Conservation (phyloP, 1,284 basidiomycete species). For the Vanrija pseudolonga region DNA sequence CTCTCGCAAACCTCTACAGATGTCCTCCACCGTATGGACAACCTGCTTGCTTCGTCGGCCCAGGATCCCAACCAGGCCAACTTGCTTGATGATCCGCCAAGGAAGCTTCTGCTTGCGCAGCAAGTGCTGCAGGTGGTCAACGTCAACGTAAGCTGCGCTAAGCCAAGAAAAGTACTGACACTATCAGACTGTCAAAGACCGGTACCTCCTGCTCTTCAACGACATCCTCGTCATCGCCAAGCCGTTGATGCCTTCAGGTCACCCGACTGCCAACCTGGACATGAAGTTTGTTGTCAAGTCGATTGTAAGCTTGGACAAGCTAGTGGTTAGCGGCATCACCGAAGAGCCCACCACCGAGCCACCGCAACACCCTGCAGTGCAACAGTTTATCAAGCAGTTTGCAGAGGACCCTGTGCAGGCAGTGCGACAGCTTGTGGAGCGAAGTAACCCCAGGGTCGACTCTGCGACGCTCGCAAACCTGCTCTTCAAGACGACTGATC, state of each 20-base stretch:
- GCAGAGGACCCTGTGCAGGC: slow-evolving; percentile 67
- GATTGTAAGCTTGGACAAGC: slow-evolving; percentile 69
- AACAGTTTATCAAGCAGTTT: slow-evolving; percentile 70
- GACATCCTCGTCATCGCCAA: slow-evolving; percentile 82
- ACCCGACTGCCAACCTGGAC: slow-evolving; percentile 66
- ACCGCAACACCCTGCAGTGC: slow-evolving; percentile 59
- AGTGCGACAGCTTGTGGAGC: slow-evolving; percentile 60
- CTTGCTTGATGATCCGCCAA: slow-evolving; percentile 74
- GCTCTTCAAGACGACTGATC: slow-evolving; percentile 76
- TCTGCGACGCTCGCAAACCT: slow-evolving; percentile 68
- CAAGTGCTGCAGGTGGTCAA: slow-evolving; percentile 92
- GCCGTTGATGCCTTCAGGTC: slow-evolving; percentile 54
- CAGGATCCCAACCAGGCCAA: slow-evolving; percentile 60
- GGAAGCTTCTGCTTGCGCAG: slow-evolving; percentile 76
- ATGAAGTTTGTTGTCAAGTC: slow-evolving; percentile 83
- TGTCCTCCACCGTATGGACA: slow-evolving; percentile 48
- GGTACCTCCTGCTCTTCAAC: slow-evolving; percentile 91
- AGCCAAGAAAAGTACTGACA: slow-evolving; percentile 8
- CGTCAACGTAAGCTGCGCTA: slow-evolving; percentile 54
- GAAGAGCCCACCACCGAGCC: slow-evolving; percentile 34
- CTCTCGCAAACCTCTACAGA: slow-evolving; percentile 19
- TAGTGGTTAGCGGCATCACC: slow-evolving; percentile 29
- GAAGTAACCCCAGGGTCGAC: slow-evolving; percentile 57
- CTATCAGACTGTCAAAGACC: slow-evolving; percentile 77
- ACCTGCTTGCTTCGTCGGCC: slow-evolving; percentile 57